Base-by-base conservation (phyloP, 2,329 filamentous ascomycete species). In the Fusarium pilosicola region DNA sequence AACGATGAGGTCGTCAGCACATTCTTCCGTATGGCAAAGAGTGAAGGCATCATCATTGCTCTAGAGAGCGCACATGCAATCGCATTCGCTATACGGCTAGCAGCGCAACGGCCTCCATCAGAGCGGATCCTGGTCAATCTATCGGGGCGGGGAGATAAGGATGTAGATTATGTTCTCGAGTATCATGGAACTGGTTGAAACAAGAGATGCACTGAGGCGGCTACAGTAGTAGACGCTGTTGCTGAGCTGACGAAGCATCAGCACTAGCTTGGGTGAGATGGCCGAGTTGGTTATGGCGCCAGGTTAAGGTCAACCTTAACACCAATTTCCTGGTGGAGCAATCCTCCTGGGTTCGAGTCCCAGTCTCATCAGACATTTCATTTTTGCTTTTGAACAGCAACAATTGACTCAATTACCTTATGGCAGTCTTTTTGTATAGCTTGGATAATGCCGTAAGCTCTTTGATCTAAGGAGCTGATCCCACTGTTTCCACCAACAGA, bases 231-330 rank as follows among this genome's bases (percentile, higher is more conserved):
- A 28, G 24, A 3, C 1, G 8, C 5, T n/a, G 3, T 28, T 58
- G 12, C 3, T 18, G 11, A 18, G 4, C 3, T 20, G 8, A 5
- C 20, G 20, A 38, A 15, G 6, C 42, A 58, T 58, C 20, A 30
- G 24, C 24, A 58, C 32, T 58, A 58, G 56, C 32, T 51, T 38
- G 24, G 56, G 56, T 59, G 56, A 59, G 56, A 59, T 59, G 56
- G 56, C 56, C 56, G 56, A 59, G 56, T 59, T 59, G 56, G 56
- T 58, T 58, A 58, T 58, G 56, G 56, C 56, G 56, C 56, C 56
- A 58, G 56, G 56, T 59, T 59, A 58, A 58, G 42, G 56, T 58
- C 5, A 58, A 58, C 41, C 41, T 58, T 58, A 30, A 58, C 55
- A 58, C 55, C 55, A 58, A 49, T 38, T 57, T 58, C 55, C 55